phyloP scores from a whole-genome alignment of 2,329 filamentous ascomycete genomes.

The Aspergillus japonicus region DNA sequence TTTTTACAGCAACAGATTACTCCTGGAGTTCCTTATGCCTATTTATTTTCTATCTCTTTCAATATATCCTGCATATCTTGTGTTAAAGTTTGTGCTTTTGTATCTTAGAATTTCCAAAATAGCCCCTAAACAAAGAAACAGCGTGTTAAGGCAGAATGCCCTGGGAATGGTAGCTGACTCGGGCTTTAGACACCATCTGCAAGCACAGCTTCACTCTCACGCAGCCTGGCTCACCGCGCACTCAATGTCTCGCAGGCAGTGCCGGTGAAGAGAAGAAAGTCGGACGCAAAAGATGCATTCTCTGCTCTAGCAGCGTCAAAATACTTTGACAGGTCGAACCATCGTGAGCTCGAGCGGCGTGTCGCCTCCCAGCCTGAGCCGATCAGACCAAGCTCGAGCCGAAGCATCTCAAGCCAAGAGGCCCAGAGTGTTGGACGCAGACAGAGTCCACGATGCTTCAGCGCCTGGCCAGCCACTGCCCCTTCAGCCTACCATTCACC shows the following conservation, averaged over 20 bases:
- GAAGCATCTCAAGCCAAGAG: not conserved
- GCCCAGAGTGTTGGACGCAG: not conserved
- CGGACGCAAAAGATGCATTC: conserved; percentile 5
- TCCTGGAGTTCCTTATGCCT: not conserved
- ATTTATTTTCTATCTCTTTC: too few relatives aligned
- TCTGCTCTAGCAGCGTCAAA: not conserved
- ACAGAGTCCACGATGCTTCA: not conserved
- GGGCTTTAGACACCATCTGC: not conserved
- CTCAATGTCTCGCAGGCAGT: conserved; percentile 1
- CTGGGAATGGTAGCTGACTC: conserved; percentile 4
- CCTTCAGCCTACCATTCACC: not conserved
- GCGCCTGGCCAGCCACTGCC: not conserved
- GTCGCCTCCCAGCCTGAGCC: not conserved
- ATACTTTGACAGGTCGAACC: not conserved
- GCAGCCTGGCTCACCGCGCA: conserved; percentile 16
- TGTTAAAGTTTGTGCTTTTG: too few relatives aligned
- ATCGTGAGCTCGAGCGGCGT: not conserved
- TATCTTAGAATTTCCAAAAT: too few relatives aligned
- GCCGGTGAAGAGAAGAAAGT: conserved; percentile 19
- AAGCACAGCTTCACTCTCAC: conserved; percentile 1
- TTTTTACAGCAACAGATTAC: not conserved
- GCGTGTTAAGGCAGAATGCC: not conserved
- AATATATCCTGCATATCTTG: too few relatives aligned
- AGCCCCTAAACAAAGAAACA: too few relatives aligned
- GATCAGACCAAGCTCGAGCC: not conserved